Base-by-base conservation (phyloP, 1,284 basidiomycete species). In the Apiotrichum gamsii region DNA sequence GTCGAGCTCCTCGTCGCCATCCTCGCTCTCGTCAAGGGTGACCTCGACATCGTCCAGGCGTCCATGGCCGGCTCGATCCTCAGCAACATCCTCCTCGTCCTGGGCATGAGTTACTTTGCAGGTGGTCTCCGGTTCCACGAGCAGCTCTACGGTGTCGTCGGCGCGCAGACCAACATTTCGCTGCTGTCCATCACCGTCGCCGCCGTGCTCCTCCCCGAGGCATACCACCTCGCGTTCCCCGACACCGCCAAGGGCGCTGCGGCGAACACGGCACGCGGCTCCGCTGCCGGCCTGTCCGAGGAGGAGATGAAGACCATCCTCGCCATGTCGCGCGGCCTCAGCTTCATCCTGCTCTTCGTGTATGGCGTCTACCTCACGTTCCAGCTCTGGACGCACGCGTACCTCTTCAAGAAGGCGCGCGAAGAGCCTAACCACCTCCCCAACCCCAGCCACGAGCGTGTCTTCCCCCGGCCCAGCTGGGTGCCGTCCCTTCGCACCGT, bases 1-100 rank as follows among this genome's bases (percentile, higher is more conserved):
- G 75, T 80, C 30, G 78, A 80, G 59, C 73, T 81, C 60, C 51
- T 60, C 28, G 62, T 61, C 40, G 67, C 89, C 80, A 89, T 93
- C 50, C 82, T 90, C 38, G 87, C 88, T 0, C 75, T 93, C 16
- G 67, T 76, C 6, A 82, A 91, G 69, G 90, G 89, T 57, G 77
- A 93, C 69, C 72, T 94, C 20, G 76, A 77, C 35, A 80, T 94
- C 44, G 89, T 93, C 0, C 90, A 93, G 72, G 70, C 87, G 67
- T 76, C 75, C 28, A 75, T 82, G 59, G 75, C 82, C 25, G 82
- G 82, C 28, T 79, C 77, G 33, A 77, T 84, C 45, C 65, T 83
- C 16, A 81, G 79, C 54, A 84, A 84, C 61, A 70, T 82, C 25
- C 72, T 90, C 29, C 80, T 90, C 43, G 87, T 90, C 6, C 77